These are phyloP conservation scores for Fennellomyces sp. DNA, from an alignment of 371 early-diverging fungal species.

Conservation along the genomic window DNA sequence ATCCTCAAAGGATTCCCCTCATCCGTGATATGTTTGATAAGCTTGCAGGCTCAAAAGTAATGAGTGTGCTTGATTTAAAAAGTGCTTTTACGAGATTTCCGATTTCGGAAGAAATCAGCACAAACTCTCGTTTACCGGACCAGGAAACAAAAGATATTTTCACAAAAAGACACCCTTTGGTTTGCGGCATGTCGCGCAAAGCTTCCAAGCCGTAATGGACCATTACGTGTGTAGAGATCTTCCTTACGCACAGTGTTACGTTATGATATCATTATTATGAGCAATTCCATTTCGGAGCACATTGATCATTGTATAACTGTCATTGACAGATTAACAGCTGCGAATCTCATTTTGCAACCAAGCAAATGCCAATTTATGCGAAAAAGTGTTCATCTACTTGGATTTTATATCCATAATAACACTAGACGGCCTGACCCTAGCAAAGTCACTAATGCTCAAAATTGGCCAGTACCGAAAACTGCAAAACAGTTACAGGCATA, in stretches of 20 bases:
- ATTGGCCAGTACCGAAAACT: conserved; percentile 12
- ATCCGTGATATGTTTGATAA: too few relatives aligned
- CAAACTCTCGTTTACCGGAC: too few relatives aligned
- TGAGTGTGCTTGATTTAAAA: too few relatives aligned
- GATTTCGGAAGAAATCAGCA: too few relatives aligned
- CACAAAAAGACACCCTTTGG: too few relatives aligned
- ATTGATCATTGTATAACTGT: background rate
- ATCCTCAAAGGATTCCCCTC: too few relatives aligned
- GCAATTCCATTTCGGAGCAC: background rate
- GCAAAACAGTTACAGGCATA: conserved; percentile 14
- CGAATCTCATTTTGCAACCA: conserved; percentile 15
- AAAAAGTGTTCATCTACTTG: conserved; percentile 12
- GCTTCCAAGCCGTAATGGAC: too few relatives aligned
- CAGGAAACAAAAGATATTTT: too few relatives aligned
- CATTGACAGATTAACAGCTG: conserved; percentile 12
- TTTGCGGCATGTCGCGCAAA: too few relatives aligned
- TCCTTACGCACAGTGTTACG: conserved; percentile 1
- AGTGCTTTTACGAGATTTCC: too few relatives aligned
- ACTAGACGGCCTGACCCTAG: conserved; percentile 12
- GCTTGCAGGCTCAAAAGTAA: too few relatives aligned
- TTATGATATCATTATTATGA: conserved; percentile 15
- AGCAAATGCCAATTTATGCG: conserved; percentile 18
- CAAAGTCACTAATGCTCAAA: conserved; percentile 13
- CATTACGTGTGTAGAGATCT: too few relatives aligned
- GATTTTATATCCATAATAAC: conserved; percentile 16